Evolutionary conservation across 805 yeast species (phyloP).

Genomic region (Cyberlindnera suaveolens): DNA sequence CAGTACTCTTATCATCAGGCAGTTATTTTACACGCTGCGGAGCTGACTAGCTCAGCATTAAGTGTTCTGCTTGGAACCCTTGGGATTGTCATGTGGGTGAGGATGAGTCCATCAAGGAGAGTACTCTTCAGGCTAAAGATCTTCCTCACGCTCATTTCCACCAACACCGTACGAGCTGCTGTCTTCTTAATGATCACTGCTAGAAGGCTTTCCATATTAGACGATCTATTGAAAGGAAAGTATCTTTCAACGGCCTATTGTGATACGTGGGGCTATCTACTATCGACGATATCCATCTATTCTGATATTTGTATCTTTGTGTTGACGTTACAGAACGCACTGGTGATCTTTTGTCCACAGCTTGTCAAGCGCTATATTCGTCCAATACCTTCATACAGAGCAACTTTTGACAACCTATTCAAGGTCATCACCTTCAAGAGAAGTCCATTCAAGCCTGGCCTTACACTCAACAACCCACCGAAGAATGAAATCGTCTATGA

Average conservation of each 20-base stretch:
- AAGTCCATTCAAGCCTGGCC: neutral
- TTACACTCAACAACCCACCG: neutral
- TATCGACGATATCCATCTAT: slow-evolving; percentile 6
- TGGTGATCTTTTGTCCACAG: slow-evolving; percentile 15
- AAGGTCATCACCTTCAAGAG: slow-evolving; percentile 3
- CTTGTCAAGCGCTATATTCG: slow-evolving; percentile 7
- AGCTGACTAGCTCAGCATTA: slow-evolving; percentile 7
- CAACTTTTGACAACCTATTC: slow-evolving; percentile 3
- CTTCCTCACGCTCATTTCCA: slow-evolving; percentile 10
- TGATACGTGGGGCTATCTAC: slow-evolving; percentile 17
- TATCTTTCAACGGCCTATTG: slow-evolving; percentile 6
- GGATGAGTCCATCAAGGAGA: slow-evolving; percentile 18
- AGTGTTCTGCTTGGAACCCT: slow-evolving; percentile 14
- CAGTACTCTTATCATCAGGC: slow-evolving; percentile 4
- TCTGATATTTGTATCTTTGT: slow-evolving; percentile 16
- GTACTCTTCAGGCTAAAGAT: slow-evolving; percentile 18
- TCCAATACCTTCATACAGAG: slow-evolving; percentile 4
- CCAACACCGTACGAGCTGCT: slow-evolving; percentile 17
- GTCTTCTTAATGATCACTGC: slow-evolving; percentile 3
- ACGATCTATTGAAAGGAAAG: neutral
- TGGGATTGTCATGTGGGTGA: slow-evolving; percentile 15
- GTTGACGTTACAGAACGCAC: slow-evolving; percentile 18
- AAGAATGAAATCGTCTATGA: slow-evolving; percentile 8
- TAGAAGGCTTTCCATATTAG: slow-evolving; percentile 2
- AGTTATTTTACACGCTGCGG: slow-evolving; percentile 5